Evolutionary conservation across 169 alveolate species (phyloP), one percentile per base, ranked within the genome.

Genomic region (Plasmodium falciparum): DNA sequence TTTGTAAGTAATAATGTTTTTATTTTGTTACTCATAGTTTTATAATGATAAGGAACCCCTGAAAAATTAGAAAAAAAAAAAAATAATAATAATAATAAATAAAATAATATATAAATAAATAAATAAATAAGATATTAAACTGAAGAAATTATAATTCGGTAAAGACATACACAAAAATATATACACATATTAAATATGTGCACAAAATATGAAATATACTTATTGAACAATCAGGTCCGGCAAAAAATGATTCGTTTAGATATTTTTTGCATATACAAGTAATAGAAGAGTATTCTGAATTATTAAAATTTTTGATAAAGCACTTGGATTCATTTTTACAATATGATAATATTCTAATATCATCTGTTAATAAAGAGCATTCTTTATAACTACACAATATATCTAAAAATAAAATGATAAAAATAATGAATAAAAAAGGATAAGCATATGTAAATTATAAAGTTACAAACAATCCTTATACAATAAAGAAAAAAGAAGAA

Each of bases 221-320:
- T 78, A 78, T 78, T 50, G 89, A 78, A 66, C 89, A 78, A 52
- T 78, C 78, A n/a, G 89, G 89, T 49, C 89, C 89, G 7, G 89
- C 89, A 70, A 78, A 78, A 61, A 74, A 74, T 22, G 50, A 78
- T 17, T 78, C 76, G 9, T 78, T 63, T 45, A 33, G 49, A 50
- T 65, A 66, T 17, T 78, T 78, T 78, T 50, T 78, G 74, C 89
- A 78, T 43, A 65, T 33, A 66, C 89, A 78, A 13, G n/a, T 11
- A 65, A 78, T 78, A 20, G 78, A 65, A 50, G 89, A 50, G 58
- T 78, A 26, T 12, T 65, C 71, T 24, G 70, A 49, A 58, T 70
- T 43, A 43, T 66, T 20, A 15, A 54, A 26, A 59, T 50, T 45
- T 52, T 78, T 78, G 52, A 78, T 52, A 45, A 49, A 78, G 22